Conservation (phyloP, 495 filamentous ascomycete genomes). For the Endocarpon pusillum region DNA sequence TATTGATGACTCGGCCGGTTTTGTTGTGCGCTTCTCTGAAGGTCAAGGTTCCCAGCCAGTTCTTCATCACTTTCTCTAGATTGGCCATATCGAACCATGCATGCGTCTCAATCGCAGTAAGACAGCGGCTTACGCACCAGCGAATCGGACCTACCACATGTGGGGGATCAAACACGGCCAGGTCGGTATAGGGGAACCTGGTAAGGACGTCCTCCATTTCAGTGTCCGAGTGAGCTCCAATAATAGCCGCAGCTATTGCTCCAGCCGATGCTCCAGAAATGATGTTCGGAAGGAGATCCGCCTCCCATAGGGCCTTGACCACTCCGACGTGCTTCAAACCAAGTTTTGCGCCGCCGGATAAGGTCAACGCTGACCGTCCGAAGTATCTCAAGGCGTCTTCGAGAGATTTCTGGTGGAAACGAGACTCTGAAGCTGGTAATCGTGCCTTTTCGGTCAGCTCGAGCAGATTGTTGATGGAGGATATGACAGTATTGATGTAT, state of each 20-base stretch:
- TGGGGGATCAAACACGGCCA: slow-evolving; percentile 67
- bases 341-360: slow-evolving; percentile 85
- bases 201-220: slow-evolving; percentile 60
- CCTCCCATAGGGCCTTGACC: slow-evolving; percentile 67
- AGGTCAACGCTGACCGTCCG: slow-evolving; percentile 68
- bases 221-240: slow-evolving; percentile 72
- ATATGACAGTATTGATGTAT: slow-evolving; percentile 64
- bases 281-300: slow-evolving; percentile 65
- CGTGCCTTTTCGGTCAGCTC: slow-evolving; percentile 40
- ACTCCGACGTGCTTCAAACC: slow-evolving; percentile 95
- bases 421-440: slow-evolving; percentile 37
- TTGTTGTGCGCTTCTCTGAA: slow-evolving; percentile 94
- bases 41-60: slow-evolving; percentile 68
- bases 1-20: slow-evolving; percentile 77
- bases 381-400: slow-evolving; percentile 70
- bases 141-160: too few relatives aligned
- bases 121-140: too few relatives aligned
- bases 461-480: slow-evolving; percentile 53
- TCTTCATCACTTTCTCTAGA: slow-evolving; percentile 62
- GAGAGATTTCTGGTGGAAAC: slow-evolving; percentile 56
- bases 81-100: slow-evolving; percentile 70
- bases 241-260: slow-evolving; percentile 77
- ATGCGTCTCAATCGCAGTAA: slow-evolving; percentile 49
- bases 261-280: slow-evolving; percentile 89
- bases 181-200: slow-evolving; percentile 61